These are phyloP conservation scores for Amanita brunnescens DNA, from an alignment of 768 basidiomycete genomes.

Conservation along the genomic window DNA sequence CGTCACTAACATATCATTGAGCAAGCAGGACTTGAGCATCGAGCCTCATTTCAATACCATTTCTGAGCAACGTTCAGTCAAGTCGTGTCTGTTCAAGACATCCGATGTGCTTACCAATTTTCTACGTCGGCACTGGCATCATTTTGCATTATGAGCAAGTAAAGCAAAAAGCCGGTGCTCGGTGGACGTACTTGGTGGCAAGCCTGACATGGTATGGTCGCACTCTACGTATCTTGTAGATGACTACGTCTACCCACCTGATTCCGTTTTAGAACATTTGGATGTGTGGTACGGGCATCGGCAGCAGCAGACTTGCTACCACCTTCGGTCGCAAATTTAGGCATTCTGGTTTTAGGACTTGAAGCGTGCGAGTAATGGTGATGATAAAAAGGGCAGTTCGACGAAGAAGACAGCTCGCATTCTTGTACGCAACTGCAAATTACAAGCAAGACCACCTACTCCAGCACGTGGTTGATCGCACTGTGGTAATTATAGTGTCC, in stretches of 20 bases:
- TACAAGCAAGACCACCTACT: background rate
- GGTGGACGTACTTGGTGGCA: slow-evolving; percentile 43
- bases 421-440: background rate
- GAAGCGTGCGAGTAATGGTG: background rate
- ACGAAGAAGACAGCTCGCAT: background rate
- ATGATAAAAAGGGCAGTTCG: background rate
- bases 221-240: background rate
- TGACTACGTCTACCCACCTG: slow-evolving; percentile 27
- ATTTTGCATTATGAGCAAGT: slow-evolving; percentile 13
- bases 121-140: slow-evolving; percentile 54
- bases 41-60: slow-evolving; percentile 35
- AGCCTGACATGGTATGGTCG: slow-evolving; percentile 25
- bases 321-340: slow-evolving; percentile 25
- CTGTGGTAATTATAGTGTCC: too few relatives aligned
- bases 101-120: slow-evolving; percentile 49
- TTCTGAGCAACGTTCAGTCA: slow-evolving; percentile 30
- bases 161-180: background rate
- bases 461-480: background rate
- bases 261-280: slow-evolving; percentile 45
- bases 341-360: slow-evolving; percentile 20
- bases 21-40: background rate
- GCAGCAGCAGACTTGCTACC: slow-evolving; percentile 19
- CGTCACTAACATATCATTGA: slow-evolving; percentile 40
- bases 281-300: slow-evolving; percentile 24
- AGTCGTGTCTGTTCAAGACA: slow-evolving; percentile 1